Evolutionary conservation across 164 flowering plant species (phyloP).

Genomic region (Tetracentron sinense): DNA sequence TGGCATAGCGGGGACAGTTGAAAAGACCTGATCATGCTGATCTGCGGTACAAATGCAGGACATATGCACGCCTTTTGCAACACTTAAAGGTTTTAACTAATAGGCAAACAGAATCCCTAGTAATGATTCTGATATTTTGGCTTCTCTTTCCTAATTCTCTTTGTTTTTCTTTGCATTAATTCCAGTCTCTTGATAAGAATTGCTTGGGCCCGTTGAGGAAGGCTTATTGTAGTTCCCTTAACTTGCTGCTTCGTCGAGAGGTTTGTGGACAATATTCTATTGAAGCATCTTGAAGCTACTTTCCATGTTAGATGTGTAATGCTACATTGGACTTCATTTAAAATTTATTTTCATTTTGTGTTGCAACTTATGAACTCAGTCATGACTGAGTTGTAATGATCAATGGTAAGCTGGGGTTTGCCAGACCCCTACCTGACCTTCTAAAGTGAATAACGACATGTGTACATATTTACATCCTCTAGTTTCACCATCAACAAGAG

Average conservation of each 20-base stretch:
- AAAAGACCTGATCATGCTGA: constrained; percentile 99
- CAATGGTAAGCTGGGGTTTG: too few species aligned
- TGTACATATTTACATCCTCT: too few species aligned
- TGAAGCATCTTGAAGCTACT: constrained; percentile 1
- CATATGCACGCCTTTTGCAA: constrained; percentile 97
- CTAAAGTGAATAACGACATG: too few species aligned
- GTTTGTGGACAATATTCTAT: constrained; percentile 36
- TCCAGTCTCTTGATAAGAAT: constrained; percentile 89
- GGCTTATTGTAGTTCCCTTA: constrained; percentile 93
- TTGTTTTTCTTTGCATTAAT: constrained; percentile 2
- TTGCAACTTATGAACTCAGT: too few species aligned
- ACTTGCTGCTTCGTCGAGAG: constrained; percentile 96
- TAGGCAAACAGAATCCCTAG: neutral
- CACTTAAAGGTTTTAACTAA: constrained; percentile 69
- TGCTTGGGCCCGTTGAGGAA: constrained; percentile 91
- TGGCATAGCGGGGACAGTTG: constrained; percentile 81
- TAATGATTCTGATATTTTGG: neutral
- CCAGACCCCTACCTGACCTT: too few species aligned
- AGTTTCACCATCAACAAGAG: too few species aligned
- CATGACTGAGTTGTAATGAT: too few species aligned
- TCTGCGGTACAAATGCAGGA: constrained; percentile 95
- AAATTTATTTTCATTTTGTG: too few species aligned
- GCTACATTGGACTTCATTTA: neutral
- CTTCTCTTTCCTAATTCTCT: constrained; percentile 3
- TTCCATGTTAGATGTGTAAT: neutral